phyloP scores from a whole-genome alignment of 2,329 filamentous ascomycete genomes.

The Alternaria burnsii region DNA sequence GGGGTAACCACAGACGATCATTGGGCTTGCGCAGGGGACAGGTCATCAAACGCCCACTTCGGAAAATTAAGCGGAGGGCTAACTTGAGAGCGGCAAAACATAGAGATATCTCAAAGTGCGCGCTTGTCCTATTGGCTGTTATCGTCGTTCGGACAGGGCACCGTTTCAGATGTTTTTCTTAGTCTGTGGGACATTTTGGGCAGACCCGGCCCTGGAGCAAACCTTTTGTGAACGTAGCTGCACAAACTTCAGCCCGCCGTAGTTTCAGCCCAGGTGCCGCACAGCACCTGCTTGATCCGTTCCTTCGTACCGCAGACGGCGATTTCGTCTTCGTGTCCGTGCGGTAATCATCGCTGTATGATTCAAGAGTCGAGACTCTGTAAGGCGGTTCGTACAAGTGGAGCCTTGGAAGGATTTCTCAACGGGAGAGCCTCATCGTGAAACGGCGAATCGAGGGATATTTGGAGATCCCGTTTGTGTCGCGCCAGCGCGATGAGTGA shows the following conservation, averaged over 20 bases:
- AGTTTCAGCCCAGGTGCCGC: conserved; percentile 27
- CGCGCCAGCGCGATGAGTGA: conserved; percentile 18
- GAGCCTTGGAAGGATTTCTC: conserved; percentile 8
- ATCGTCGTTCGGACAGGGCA: conserved; percentile 20
- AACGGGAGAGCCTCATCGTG: conserved; percentile 25
- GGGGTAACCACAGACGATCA: conserved; percentile 32
- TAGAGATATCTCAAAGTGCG: conserved; percentile 8
- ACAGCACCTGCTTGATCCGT: conserved; percentile 23
- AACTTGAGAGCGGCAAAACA: conserved; percentile 21
- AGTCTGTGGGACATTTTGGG: conserved; percentile 23
- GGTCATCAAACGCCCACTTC: conserved; percentile 28
- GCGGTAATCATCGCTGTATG: conserved; percentile 13
- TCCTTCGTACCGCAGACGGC: neutral
- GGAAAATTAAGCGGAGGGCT: conserved; percentile 26
- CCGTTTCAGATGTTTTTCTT: conserved; percentile 33
- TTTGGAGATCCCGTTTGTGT: conserved; percentile 25
- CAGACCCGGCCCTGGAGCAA: conserved; percentile 11
- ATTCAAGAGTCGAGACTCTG: conserved; percentile 30
- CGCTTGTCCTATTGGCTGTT: conserved; percentile 23
- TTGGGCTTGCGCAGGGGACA: conserved; percentile 34
- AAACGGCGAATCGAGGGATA: conserved; percentile 26
- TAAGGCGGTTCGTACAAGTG: conserved; percentile 17
- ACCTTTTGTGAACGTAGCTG: conserved; percentile 25
- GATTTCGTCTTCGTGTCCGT: conserved; percentile 26
- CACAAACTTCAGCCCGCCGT: conserved; percentile 23